Evolutionary conservation across 768 basidiomycete genomes (phyloP), one percentile per base, ranked within the genome.

Genomic region (Auriscalpium microsporum): DNA sequence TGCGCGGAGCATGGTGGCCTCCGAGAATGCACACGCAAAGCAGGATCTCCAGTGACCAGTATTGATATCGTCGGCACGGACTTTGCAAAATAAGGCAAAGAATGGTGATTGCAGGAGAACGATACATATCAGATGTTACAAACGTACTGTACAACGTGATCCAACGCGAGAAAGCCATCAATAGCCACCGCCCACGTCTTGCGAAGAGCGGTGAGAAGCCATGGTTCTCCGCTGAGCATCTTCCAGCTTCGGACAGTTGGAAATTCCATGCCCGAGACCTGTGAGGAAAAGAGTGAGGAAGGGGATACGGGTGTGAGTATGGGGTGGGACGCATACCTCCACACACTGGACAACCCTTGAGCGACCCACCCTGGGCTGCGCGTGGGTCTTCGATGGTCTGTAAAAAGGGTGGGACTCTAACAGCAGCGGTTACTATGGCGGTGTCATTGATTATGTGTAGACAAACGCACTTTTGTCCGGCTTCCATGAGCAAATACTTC

Each of bases 181-280:
- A 23, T 16, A 61, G 48, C 58, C 59, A 7, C 79, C 78, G 13
- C 87, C 90, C 48, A 81, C 85, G 45, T 77, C 82, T 50, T 90
- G 82, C 10, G 74, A 73, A 48, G 79, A 79, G 45, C 91, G 75
- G 64, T 95, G 92, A 21, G 88, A 84, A 10, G 93, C 94, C 81
- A 94, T 87, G 69, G 89, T 87, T 63, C 96, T 73, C 51, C 94
- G 76, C 66, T 96, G 92, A 0, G 84, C 80, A 62, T 99, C 96
- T 70, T 97, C 94, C 59, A 96, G 74, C 71, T 98, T 99, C 17
- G 96, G 96, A 66, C 96, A 99, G 65, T 94, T 94, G 8, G 87
- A 84, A 54, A 98, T 90, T 21, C 83, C 84, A 63, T 99, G 96
- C 16, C 95, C 96, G 55, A 99, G 82, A 68, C 94, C 89, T 89